Percentiles rank a stretch among this genome's conserved stretches.
phyloP scores from a whole-genome alignment of 2,329 filamentous ascomycete species.

The Xylaria sp. region DNA sequence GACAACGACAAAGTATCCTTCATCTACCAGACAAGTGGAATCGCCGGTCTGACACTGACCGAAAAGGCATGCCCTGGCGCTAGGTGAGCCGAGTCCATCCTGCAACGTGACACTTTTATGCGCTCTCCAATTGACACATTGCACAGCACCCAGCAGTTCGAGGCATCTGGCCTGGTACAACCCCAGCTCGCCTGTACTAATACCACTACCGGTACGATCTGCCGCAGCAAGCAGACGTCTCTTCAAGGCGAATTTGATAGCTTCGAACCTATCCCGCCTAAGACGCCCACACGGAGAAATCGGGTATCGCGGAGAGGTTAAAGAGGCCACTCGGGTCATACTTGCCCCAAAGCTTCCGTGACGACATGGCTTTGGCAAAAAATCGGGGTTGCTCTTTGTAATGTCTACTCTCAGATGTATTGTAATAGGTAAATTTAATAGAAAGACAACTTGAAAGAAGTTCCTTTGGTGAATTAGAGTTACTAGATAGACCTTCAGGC shows the following conservation, averaged over 20 bases:
- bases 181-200: constrained; percentile 44
- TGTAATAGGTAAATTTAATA: constrained; percentile 19
- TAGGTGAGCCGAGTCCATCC: constrained; percentile 42
- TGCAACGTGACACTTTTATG: not conserved
- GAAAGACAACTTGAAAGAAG: not conserved
- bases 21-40: constrained; percentile 47
- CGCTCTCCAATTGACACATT: constrained; percentile 32
- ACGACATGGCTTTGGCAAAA: not conserved
- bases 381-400: not conserved
- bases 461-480: not conserved
- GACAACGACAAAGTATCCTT: constrained; percentile 45
- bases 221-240: constrained; percentile 38
- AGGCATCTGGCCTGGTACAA: constrained; percentile 43
- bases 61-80: constrained; percentile 45
- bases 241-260: constrained; percentile 43
- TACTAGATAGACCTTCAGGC: not conserved
- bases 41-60: constrained; percentile 45
- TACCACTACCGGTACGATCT: constrained; percentile 40
- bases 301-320: constrained; percentile 22
- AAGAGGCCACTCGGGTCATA: not conserved
- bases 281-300: constrained; percentile 30
- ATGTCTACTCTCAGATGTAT: constrained; percentile 16
- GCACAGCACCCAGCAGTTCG: constrained; percentile 38
- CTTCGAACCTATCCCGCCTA: constrained; percentile 40
- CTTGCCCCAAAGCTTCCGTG: not conserved